phyloP scores from a whole-genome alignment of 2,329 filamentous ascomycete genomes.

The Orbilia brochopaga region DNA sequence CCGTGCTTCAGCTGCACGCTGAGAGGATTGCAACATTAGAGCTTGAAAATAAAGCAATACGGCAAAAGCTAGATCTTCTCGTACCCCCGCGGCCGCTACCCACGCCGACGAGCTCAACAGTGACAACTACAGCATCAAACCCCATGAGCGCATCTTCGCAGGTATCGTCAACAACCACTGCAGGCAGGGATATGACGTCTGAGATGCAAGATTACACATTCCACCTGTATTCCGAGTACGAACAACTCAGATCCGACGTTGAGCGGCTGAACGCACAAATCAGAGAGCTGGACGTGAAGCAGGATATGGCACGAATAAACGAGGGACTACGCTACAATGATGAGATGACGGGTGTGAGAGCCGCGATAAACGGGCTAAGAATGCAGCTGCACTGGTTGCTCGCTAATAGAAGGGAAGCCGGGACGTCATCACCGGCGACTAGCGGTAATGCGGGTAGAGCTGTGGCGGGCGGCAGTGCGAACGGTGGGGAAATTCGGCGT shows the following conservation, averaged over 20 bases:
- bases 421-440: not conserved
- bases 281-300: slow-evolving; percentile 54
- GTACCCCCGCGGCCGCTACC: slow-evolving; percentile 41
- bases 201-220: slow-evolving; percentile 54
- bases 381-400: slow-evolving; percentile 55
- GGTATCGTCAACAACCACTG: slow-evolving; percentile 7
- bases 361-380: slow-evolving; percentile 54
- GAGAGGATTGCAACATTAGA: slow-evolving; percentile 52
- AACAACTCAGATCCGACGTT: slow-evolving; percentile 54
- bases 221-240: slow-evolving; percentile 54
- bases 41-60: slow-evolving; percentile 53
- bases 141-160: not conserved
- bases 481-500: slow-evolving; percentile 23
- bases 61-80: slow-evolving; percentile 53
- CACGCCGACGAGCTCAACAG: slow-evolving; percentile 22
- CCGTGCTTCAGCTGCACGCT: slow-evolving; percentile 52
- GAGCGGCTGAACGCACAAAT: slow-evolving; percentile 53
- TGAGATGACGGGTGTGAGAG: slow-evolving; percentile 54
- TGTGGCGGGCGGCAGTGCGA: slow-evolving; percentile 15
- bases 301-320: slow-evolving; percentile 53
- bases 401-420: slow-evolving; percentile 42
- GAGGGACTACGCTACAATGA: slow-evolving; percentile 55
- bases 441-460: slow-evolving; percentile 5
- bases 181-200: slow-evolving; percentile 33
- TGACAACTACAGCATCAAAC: slow-evolving; percentile 14